Evolutionary conservation across 2,329 filamentous ascomycete genomes (phyloP), one percentile per base, ranked within the genome.

Genomic region (Pestalotiopsis fici): DNA sequence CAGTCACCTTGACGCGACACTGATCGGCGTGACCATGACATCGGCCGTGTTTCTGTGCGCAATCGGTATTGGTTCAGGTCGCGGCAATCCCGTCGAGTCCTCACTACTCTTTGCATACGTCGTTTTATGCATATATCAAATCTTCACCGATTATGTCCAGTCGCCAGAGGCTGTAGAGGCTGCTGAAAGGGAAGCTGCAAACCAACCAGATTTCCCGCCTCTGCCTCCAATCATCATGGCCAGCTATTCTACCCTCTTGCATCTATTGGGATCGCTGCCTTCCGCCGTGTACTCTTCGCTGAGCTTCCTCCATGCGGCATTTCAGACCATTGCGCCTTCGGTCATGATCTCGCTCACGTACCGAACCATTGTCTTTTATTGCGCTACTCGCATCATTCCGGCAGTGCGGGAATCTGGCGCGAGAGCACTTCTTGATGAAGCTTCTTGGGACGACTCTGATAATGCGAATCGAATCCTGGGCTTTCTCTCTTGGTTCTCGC

Each of bases 121-220:
- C 69, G 96, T 97, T n/a, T 90, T 99, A 70, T 98, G 95, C 83
- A 93, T 98, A 76, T 99, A 98, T 82, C 96, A 99, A 80, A 98
- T 98, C 79, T 98, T 98, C 80, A 99, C 96, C 74, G 96, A 99
- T 81, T 98, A 98, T 81, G 89, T 95, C 72, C 94, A 96, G 3
- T 95, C 93, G 4, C 80, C 87, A 21, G 89, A 87, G n/a, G 83
- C 87, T 31, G 83, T 86, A 37, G 86, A 89, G 35, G 82, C 84
- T 2, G 80, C 85, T 3, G 86, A 86, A 59, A 81, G 82, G 68
- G 78, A 84, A 63, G 80, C 82, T 37, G 78, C 81, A 2, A 76
- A 87, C 15, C 92, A 97, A 68, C 90, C 93, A n/a, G 95, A 97
- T 28, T 96, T 98, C 69, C 96, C 96, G 50, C 96, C 96, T n/a